Evolutionary conservation across 108 stramenopile species (phyloP), one percentile per base, ranked within the genome.

Genomic region (Nitzschia sp.): DNA sequence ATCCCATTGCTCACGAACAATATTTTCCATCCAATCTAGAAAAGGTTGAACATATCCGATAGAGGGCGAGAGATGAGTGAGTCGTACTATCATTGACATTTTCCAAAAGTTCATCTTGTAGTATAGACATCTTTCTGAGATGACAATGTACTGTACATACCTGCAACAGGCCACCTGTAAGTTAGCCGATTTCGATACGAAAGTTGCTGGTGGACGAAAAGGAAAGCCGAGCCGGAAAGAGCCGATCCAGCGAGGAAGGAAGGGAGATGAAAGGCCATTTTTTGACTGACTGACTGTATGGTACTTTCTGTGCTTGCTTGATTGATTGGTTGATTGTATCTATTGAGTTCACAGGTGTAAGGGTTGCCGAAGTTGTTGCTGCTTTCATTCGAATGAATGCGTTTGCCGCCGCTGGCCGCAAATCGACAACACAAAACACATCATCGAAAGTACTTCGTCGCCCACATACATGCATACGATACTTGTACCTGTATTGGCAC

Each of bases 151-250:
- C 8, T 50, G 22, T 57, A 32, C 63, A 23, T 64, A 64, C 63
- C 63, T 52, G 63, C 63, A 13, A 48, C 6, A 22, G 63, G 63
- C 63, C 63, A 64, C 32, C 50, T 48, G 19, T 52, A 64, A 13
- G 63, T 52, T 5, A 64, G 48, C 22, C 63, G 47, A 34, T 64
- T 64, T 22, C 63, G 47, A 33, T 64, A 64, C 17, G 63, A 64
- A 25, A 64, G 3, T 33, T 64, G 63, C 33, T 64, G 63, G 19
- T 64, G 26, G 1, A 32, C 47, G 6, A 34, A 31, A 4, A 64
- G 48, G 22, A 64, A 64, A 21, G 48, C 30, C 21, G 33, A 19
- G n/a, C 63, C 63, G 17, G 63, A 48, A 29, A 52, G 21, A 4
- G 63, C 63, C 21, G 63, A 50, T 1, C 63, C 63, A 19, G 31